Conservation (phyloP, 1,284 basidiomycete genomes). For the Golubevia sp. region DNA sequence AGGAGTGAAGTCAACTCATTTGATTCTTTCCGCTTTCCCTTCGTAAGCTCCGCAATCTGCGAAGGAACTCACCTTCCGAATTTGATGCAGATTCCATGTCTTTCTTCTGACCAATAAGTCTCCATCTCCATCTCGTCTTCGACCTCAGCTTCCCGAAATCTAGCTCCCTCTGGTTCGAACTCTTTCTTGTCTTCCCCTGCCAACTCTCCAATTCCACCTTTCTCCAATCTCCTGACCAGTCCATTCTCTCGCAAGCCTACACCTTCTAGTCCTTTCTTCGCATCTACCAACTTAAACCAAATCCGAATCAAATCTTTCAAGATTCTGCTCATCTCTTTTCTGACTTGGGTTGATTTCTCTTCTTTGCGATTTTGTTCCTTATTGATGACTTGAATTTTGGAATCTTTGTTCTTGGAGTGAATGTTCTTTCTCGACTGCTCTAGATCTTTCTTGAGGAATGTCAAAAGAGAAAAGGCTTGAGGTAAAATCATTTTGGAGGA, state of each 20-base stretch:
- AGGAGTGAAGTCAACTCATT: no score
- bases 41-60: no score
- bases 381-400: conserved; percentile 18
- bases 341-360: no score
- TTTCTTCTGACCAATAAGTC: neutral
- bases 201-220: neutral
- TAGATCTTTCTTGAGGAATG: conserved; percentile 7
- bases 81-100: neutral
- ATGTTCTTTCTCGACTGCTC: conserved; percentile 4
- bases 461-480: conserved; percentile 34
- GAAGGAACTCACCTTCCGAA: no score
- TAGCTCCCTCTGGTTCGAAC: no score
- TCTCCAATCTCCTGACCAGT: conserved; percentile 22
- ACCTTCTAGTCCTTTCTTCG: conserved; percentile 10
- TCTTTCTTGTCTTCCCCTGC: neutral
- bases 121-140: neutral
- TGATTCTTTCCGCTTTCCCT: no score
- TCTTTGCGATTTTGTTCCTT: no score
- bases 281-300: conserved; percentile 34
- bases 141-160: neutral
- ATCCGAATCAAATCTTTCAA: conserved; percentile 30
- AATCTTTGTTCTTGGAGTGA: no score
- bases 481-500: conserved; percentile 26
- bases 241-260: conserved; percentile 12
- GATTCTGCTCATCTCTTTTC: conserved; percentile 17